Evolutionary conservation across 1,284 basidiomycete genomes (phyloP).

Genomic region (Athelia psychrophila): DNA sequence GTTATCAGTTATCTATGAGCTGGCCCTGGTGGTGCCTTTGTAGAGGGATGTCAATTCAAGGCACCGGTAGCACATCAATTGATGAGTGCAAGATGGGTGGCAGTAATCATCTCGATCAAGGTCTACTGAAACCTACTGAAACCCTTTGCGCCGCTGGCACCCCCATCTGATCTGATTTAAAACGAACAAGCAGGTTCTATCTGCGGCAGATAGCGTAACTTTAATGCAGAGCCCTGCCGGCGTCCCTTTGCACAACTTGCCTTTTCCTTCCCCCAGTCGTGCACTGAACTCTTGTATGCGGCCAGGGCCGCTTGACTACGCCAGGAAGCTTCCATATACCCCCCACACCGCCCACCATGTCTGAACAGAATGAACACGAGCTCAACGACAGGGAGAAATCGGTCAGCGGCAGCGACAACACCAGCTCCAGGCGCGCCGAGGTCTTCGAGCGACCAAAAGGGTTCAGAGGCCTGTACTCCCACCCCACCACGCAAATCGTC

Average conservation of each 20-base stretch:
- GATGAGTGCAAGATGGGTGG: too few relatives aligned
- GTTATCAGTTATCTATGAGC: too few relatives aligned
- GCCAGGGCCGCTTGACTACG: neutral
- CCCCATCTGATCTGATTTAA: too few relatives aligned
- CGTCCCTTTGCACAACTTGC: neutral
- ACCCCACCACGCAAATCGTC: conserved; percentile 48
- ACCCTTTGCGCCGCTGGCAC: too few relatives aligned
- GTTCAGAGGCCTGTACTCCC: conserved; percentile 40
- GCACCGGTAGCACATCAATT: too few relatives aligned
- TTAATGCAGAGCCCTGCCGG: neutral
- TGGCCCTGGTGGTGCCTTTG: too few relatives aligned
- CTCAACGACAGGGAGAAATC: conserved; percentile 8
- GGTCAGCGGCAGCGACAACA: conserved; percentile 21
- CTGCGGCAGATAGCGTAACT: neutral
- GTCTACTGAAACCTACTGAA: too few relatives aligned
- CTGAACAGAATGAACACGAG: neutral
- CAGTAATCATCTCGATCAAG: too few relatives aligned
- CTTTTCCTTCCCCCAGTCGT: neutral
- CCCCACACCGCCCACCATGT: neutral
- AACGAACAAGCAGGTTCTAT: too few relatives aligned
- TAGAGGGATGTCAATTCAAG: too few relatives aligned
- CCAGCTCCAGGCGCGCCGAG: conserved; percentile 12
- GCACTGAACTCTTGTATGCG: too few relatives aligned
- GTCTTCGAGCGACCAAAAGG: conserved; percentile 34
- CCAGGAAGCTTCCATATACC: neutral